Conservation (phyloP, 1,284 basidiomycete genomes). For the Ustilago vetiveriae region DNA sequence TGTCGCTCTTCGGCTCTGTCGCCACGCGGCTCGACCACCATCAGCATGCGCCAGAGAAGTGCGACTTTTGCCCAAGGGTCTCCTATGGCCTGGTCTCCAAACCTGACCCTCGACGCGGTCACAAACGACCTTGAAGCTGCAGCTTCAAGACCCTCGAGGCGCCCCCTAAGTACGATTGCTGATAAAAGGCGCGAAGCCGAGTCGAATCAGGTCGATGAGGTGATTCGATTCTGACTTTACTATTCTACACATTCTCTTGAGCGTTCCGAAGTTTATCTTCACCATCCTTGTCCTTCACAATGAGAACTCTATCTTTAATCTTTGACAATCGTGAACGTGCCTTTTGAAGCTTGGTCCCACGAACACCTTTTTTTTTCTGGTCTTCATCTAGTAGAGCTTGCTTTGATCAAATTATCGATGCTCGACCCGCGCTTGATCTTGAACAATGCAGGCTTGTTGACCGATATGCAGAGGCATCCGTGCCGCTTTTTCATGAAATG, state of each 20-base stretch:
- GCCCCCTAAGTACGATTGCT: background rate
- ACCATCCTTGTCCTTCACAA: background rate
- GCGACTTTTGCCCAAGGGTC: conserved; percentile 6
- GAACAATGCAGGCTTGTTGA: background rate
- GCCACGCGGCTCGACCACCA: conserved; percentile 7
- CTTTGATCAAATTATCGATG: no score
- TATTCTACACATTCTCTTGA: no score
- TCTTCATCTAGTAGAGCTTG: no score
- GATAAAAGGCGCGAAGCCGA: background rate
- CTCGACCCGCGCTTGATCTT: no score
- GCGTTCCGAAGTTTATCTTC: no score
- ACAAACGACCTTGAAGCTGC: background rate
- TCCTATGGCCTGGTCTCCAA: conserved; percentile 1
- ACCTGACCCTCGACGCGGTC: background rate
- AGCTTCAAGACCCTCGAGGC: background rate
- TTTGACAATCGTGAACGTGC: background rate
- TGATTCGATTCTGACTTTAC: conserved; percentile 24
- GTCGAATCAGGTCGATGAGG: conserved; percentile 17
- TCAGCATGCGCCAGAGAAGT: conserved; percentile 25
- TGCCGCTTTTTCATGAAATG: no score
- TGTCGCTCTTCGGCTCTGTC: conserved; percentile 29
- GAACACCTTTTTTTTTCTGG: no score
- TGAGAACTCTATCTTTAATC: background rate
- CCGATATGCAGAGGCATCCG: conserved; percentile 9
- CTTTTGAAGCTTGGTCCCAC: no score